These are phyloP conservation scores for Malassezia sp. DNA, from an alignment of 1,284 basidiomycete species.

Conservation along the genomic window DNA sequence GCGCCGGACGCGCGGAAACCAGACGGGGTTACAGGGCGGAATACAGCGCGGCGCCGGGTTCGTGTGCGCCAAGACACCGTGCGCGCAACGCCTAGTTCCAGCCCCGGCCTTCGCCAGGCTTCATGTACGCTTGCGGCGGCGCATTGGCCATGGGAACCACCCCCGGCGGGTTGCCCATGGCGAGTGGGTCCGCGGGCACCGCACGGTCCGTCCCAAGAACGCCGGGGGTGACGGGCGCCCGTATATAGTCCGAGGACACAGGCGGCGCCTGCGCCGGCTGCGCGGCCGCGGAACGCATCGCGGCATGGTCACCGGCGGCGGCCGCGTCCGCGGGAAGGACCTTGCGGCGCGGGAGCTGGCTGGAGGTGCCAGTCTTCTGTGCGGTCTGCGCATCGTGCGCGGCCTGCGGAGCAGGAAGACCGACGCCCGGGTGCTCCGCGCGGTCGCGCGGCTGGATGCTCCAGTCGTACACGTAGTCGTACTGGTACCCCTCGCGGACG, in stretches of 20 bases:
- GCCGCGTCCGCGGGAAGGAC: constrained; percentile 26
- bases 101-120: too few species aligned
- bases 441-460: constrained; percentile 42
- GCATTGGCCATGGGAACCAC: too few species aligned
- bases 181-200: constrained; percentile 1
- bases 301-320: background rate
- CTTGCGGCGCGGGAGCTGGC: constrained; percentile 43
- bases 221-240: background rate
- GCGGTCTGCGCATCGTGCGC: constrained; percentile 1
- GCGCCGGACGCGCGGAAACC: too few species aligned
- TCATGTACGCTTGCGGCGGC: constrained; percentile 2
- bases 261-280: background rate
- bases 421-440: constrained; percentile 26
- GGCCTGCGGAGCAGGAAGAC: constrained; percentile 18
- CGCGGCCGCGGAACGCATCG: background rate
- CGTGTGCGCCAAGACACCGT: too few species aligned
- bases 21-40: too few species aligned
- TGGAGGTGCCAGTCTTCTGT: constrained; percentile 19
- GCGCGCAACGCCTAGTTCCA: too few species aligned
- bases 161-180: background rate
- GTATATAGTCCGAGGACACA: constrained; percentile 5
- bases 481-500: constrained; percentile 47
- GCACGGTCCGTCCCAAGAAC: constrained; percentile 1
- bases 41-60: too few species aligned
- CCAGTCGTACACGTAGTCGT: constrained; percentile 48